Evolutionary conservation across 306 rosid species (phyloP).

Genomic region (Calophaca sinica): DNA sequence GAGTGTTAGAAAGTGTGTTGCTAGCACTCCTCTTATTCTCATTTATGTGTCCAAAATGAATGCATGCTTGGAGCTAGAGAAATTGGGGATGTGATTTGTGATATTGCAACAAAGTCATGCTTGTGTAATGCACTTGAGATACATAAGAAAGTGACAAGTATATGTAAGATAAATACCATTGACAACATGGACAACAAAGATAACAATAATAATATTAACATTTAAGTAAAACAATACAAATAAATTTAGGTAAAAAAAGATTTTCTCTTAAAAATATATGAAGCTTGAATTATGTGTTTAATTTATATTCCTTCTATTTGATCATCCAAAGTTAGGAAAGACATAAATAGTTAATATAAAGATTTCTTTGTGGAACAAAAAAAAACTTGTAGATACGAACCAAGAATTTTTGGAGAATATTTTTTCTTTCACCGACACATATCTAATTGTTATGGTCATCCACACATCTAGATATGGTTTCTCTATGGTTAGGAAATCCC

Average conservation of each 20-base stretch:
- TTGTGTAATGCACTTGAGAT: background rate
- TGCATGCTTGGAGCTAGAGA: conserved; percentile 25
- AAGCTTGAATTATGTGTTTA: no score
- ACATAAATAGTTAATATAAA: background rate
- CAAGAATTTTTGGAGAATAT: background rate
- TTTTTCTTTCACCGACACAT: conserved; percentile 5
- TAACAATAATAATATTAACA: background rate
- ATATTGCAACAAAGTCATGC: background rate
- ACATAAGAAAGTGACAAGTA: background rate
- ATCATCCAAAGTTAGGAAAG: background rate
- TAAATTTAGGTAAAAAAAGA: background rate
- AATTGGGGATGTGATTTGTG: background rate
- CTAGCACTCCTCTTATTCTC: no score
- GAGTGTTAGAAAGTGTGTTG: no score
- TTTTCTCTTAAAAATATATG: background rate
- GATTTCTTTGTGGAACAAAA: background rate
- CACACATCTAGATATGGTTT: no score
- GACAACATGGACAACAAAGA: background rate
- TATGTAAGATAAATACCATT: background rate
- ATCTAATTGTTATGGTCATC: conserved; percentile 4
- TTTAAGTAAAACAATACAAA: background rate
- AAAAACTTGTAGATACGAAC: background rate
- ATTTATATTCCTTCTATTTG: background rate
- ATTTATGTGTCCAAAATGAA: conserved; percentile 37
- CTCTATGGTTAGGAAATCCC: no score